Percentiles rank a stretch among this genome's conserved stretches.
phyloP scores from a whole-genome alignment of 306 rosid genomes.

The Aeschynomene evenia region DNA sequence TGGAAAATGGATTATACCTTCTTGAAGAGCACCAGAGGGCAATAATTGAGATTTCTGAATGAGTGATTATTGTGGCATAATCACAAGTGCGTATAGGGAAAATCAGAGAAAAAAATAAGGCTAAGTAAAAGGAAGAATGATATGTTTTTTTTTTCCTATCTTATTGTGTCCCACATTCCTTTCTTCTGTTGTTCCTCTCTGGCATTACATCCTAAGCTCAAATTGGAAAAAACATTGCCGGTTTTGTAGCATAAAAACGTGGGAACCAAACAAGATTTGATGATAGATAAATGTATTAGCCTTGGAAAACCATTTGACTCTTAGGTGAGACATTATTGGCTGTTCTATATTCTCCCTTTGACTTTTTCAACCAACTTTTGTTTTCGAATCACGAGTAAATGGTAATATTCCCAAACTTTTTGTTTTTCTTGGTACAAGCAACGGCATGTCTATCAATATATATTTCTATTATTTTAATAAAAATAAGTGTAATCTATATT shows the following conservation, averaged over 20 bases:
- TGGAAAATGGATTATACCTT: constrained; percentile 14
- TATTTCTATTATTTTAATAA: not conserved
- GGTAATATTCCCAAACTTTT: not conserved
- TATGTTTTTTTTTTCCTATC: constrained; percentile 22
- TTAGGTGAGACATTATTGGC: constrained; percentile 4
- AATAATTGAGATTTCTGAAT: not conserved
- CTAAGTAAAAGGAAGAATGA: constrained; percentile 29
- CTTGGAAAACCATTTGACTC: constrained; percentile 24
- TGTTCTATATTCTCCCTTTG: constrained; percentile 36
- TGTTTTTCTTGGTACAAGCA: no score
- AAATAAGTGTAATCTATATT: no score
- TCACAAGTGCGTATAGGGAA: not conserved
- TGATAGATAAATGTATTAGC: constrained; percentile 13
- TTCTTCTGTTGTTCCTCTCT: constrained; percentile 29
- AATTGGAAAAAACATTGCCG: constrained; percentile 39
- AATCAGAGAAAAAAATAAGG: not conserved
- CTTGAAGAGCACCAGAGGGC: constrained; percentile 5
- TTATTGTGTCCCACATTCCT: constrained; percentile 14
- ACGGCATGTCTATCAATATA: no score
- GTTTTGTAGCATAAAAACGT: constrained; percentile 43
- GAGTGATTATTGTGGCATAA: not conserved
- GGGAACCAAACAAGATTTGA: constrained; percentile 32
- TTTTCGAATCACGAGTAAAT: constrained; percentile 18
- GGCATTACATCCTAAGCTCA: constrained; percentile 26
- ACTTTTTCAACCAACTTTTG: constrained; percentile 37